Base-by-base conservation (phyloP, 805 yeast genomes). In the Debaryomyces castellii region DNA sequence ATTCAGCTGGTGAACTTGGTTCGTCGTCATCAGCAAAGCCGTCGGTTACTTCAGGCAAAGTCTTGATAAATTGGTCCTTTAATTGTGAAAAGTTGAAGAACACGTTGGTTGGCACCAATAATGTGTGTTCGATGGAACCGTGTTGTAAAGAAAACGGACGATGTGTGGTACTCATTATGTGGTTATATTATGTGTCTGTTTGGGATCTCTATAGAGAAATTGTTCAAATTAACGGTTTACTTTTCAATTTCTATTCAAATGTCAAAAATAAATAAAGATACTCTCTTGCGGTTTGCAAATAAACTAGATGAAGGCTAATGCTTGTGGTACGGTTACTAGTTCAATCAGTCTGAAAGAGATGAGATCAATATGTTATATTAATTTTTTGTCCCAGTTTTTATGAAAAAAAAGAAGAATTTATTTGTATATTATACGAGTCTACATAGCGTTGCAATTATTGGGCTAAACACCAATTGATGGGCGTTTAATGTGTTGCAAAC, bases 41-140 rank as follows among this genome's bases (percentile, higher is more conserved):
- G 61, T 89, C 97, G 37, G 97, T 86, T 35, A 82, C 82, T 40
- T 78, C 81, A 7, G 95, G 92, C 53, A 94, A 80, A 17, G 83
- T 71, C 62, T 87, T 87, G 60, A 71, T 73, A 66, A 92, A 94
- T 67, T 85, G 95, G 54, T 89, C 91, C 59, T 88, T 87, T 57
- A 94, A 78, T 69, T 91, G 96, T 48, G 92, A 85, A 62, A 88
- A 88, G 58, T 83, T 80, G 58, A 89, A 81, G 62, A 87, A 86
- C 44, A 84, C 76, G 46, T 82, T 80, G 33, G 94, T 83, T 41
- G 98, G 96, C 45, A 94, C 90, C 59, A 91, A 77, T 44, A 92
- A 73, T 17, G 92, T 85, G 66, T 90, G 89, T 73, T 92, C 98
- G 47, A 92, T 81, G 16, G 87, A 72, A 47, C 97, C 97, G 62